Evolutionary conservation across 2,329 filamentous ascomycete genomes (phyloP).

Genomic region (Periglandula ipomoeae): DNA sequence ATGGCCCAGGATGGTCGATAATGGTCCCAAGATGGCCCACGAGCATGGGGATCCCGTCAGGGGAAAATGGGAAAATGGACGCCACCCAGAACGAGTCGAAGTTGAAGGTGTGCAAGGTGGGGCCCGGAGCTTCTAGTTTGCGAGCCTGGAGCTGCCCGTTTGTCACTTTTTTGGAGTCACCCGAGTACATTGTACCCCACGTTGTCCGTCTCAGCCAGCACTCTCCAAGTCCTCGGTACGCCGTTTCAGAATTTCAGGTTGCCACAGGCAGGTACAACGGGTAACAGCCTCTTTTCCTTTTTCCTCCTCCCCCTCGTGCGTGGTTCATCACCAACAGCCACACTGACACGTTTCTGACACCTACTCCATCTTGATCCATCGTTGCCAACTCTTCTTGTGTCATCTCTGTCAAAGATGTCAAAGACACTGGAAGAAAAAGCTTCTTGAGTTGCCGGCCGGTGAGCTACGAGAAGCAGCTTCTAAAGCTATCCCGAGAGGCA

Average conservation of each 20-base stretch:
- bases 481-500: too few species aligned
- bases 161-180: neutral
- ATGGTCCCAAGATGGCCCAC: neutral
- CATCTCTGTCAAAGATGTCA: too few species aligned
- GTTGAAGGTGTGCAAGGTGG: neutral
- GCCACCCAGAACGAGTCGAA: neutral
- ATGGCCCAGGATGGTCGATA: too few species aligned
- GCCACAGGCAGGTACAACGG: neutral
- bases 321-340: too few species aligned
- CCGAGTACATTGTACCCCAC: neutral
- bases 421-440: too few species aligned
- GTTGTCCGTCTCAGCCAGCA: too few species aligned
- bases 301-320: neutral
- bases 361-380: too few species aligned
- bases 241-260: constrained; percentile 6
- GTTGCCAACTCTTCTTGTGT: neutral
- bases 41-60: constrained; percentile 2
- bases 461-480: too few species aligned
- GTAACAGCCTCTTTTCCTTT: neutral
- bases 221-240: constrained; percentile 4
- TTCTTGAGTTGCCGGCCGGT: too few species aligned
- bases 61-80: constrained; percentile 4
- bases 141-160: neutral
- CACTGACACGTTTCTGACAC: too few species aligned
- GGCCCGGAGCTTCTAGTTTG: neutral